A percentile compares a stretch with the other conserved stretches of the same genome.
These are phyloP conservation scores for Austroboletus novae-zelandiae DNA, from an alignment of 1,284 basidiomycete species.

Conservation along the genomic window DNA sequence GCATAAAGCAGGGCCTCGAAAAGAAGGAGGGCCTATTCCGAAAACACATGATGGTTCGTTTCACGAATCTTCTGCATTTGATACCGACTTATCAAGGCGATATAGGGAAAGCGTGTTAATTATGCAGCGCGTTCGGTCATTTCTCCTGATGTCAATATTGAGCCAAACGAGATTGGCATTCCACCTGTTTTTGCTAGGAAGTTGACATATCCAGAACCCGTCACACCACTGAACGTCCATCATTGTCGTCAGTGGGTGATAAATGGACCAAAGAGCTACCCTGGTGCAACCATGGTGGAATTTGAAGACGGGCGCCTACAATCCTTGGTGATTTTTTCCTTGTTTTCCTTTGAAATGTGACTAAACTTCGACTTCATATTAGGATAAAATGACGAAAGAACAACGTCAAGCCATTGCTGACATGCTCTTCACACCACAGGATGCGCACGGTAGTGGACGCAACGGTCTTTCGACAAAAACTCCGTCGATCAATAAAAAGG, in stretches of 20 bases:
- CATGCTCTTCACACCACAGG: conserved; percentile 91
- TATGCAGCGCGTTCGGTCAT: conserved; percentile 99
- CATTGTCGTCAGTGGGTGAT: conserved; percentile 91
- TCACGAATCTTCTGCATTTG: neutral
- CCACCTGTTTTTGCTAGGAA: conserved; percentile 98
- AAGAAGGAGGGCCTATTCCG: conserved; percentile 99
- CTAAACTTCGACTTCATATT: conserved; percentile 7
- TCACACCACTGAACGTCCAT: conserved; percentile 89
- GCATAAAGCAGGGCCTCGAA: conserved; percentile 96
- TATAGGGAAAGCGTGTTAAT: conserved; percentile 97
- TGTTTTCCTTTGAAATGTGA: neutral
- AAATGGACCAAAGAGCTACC: conserved; percentile 86
- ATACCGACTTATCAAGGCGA: conserved; percentile 6
- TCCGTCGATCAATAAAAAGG: conserved; percentile 90
- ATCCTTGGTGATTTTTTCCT: conserved; percentile 57
- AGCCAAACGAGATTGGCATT: conserved; percentile 98
- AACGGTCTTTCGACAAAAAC: conserved; percentile 69
- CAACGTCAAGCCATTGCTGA: conserved; percentile 97
- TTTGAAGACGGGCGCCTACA: conserved; percentile 91
- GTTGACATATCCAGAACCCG: conserved; percentile 96
- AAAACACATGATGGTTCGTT: conserved; percentile 95
- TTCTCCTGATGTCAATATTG: conserved; percentile 98
- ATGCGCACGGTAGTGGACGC: conserved; percentile 54
- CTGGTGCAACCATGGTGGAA: conserved; percentile 93
- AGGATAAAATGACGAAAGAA: conserved; percentile 86